phyloP scores from a whole-genome alignment of 2,329 filamentous ascomycete genomes.

The Torrubiellomyces zombiae region DNA sequence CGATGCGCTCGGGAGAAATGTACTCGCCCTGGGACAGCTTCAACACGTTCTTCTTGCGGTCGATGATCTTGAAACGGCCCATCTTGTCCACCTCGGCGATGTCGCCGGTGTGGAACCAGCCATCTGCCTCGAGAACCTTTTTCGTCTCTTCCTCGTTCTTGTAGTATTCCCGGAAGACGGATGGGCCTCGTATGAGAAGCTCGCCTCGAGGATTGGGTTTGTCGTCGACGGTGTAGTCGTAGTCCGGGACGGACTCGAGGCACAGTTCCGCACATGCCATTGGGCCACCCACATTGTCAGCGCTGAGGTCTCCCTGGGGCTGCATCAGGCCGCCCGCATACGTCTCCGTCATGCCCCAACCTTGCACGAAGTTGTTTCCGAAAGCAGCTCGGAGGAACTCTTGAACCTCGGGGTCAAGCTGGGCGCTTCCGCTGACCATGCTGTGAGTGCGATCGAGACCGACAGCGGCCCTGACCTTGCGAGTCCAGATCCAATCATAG shows the following conservation, averaged over 20 bases:
- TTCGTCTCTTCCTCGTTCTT: constrained; percentile 77
- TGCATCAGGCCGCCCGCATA: constrained; percentile 67
- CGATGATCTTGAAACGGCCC: constrained; percentile 83
- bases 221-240: constrained; percentile 81
- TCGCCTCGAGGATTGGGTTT: constrained; percentile 84
- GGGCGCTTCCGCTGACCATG: constrained; percentile 80
- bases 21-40: constrained; percentile 97
- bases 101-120: constrained; percentile 96
- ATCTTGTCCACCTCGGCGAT: constrained; percentile 71
- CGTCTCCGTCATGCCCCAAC: constrained; percentile 87
- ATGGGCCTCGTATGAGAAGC: constrained; percentile 65
- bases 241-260: constrained; percentile 75
- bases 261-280: constrained; percentile 56
- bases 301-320: constrained; percentile 48
- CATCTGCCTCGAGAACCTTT: constrained; percentile 68
- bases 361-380: constrained; percentile 63
- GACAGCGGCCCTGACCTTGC: constrained; percentile 69
- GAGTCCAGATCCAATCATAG: constrained; percentile 79
- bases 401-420: constrained; percentile 75
- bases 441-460: constrained; percentile 57
- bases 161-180: constrained; percentile 74
- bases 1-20: constrained; percentile 89
- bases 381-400: constrained; percentile 77
- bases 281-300: constrained; percentile 69
- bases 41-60: constrained; percentile 97